Percentiles rank a stretch among this genome's conserved stretches.
These are phyloP conservation scores for Penicillium sp. DNA, from an alignment of 2,329 filamentous ascomycete genomes.

Conservation along the genomic window DNA sequence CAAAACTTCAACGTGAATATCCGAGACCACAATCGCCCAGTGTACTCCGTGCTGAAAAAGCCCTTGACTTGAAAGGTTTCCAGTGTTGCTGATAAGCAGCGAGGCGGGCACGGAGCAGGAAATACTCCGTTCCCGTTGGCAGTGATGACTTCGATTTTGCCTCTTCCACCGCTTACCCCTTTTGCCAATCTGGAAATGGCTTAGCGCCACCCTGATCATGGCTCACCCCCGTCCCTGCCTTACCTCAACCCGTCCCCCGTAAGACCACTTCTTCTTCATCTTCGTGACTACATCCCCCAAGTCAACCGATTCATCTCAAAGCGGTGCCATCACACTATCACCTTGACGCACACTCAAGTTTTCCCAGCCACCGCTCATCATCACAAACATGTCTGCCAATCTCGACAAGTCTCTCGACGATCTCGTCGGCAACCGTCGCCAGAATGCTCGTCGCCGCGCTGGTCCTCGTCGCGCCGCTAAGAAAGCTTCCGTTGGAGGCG, in stretches of 20 bases:
- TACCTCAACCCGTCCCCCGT: not conserved
- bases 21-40: no score
- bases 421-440: slow-evolving; percentile 78
- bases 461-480: slow-evolving; percentile 50
- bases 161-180: not conserved
- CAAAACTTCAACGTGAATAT: no score
- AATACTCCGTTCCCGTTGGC: no score
- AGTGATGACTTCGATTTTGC: no score
- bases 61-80: no score
- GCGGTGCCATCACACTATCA: not conserved
- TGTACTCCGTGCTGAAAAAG: no score
- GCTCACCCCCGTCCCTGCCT: not conserved
- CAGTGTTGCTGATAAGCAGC: no score
- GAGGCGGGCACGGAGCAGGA: no score
- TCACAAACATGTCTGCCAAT: slow-evolving; percentile 78
- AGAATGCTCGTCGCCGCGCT: slow-evolving; percentile 52
- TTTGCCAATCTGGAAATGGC: not conserved
- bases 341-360: no score
- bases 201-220: not conserved
- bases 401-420: slow-evolving; percentile 97
- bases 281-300: not conserved
- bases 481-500: slow-evolving; percentile 72
- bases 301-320: slow-evolving; percentile 15
- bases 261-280: not conserved
- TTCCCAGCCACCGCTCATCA: not conserved